Base-by-base conservation (phyloP, 306 rosid species). In the Lathyrus aphaca region DNA sequence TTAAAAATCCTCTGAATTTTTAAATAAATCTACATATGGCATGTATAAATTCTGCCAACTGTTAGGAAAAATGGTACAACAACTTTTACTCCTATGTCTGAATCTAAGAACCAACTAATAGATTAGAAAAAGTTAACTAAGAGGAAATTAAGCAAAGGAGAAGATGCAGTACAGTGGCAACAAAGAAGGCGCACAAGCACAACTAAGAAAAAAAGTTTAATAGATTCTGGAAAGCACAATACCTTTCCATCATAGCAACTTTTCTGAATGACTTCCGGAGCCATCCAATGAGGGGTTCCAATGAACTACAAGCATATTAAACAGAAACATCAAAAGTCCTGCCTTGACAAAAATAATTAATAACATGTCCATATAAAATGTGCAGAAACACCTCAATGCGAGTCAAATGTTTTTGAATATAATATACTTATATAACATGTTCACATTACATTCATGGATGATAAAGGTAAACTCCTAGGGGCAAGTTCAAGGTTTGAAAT, bases 261-360 rank as follows among this genome's bases (percentile, higher is more conserved):
- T 85, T 94, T 97, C 75, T 94, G 97, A 86, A 94, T 94, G 74
- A 94, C 97, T 86, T 94, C 97, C 1, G 97, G 99, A 81, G 99
- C 99, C 99, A 94, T 94, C 99, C 99, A 94, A 83, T 94, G 99
- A 40, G 99, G 99, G 43, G 97, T 94, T 73, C 99, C 99, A 59
- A 94, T 94, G 86, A 90, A 94, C 97, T 94, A 89, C 27, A 77
- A 80, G 66, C 74, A 76, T 74, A 50, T 79, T 19, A 72, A 82
- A 83, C 50, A 16, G 74, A 71, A 50, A 45, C 60, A 53, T 74
- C 38, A 76, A 64, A 75, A 65, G 39, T 69, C 66, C 58, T 23
- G 58, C 54, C 62, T 68, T 12, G 62, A 75, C 65, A 56, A 48
- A 49, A 66, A 56, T 10, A 69, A 40, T 44, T 17, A 68, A 60